Percentiles rank a stretch among this genome's conserved stretches.
Evolutionary conservation across 129 eudicot species (phyloP).

Genomic region (carrot (Daucus carota)): DH1_v3.0 NC_030386.2:14162001-14162500

Average conservation of each 20-base stretch:
- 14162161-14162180: conserved; percentile 12
- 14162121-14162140: conserved; percentile 77
- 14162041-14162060: conserved; percentile 9
- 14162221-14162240: conserved; percentile 58
- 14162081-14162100: conserved; percentile 31
- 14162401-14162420: conserved; percentile 15
- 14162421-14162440: conserved; percentile 24
- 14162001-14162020: conserved; percentile 45
- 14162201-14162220: conserved; percentile 79
- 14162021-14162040: conserved; percentile 45
- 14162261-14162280: conserved; percentile 12
- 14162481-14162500: conserved; percentile 26
- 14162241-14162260: conserved; percentile 57
- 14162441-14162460: conserved; percentile 38
- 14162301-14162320: conserved; percentile 22
- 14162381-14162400: conserved; percentile 10
- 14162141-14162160: conserved; percentile 52
- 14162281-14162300: conserved; percentile 16
- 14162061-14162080: conserved; percentile 51
- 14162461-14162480: conserved; percentile 51
- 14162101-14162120: conserved; percentile 49
- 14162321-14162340: conserved; percentile 46
- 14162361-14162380: conserved; percentile 42
- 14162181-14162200: conserved; percentile 38
- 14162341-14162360: conserved; percentile 48